Percentiles rank a stretch among this genome's conserved stretches.
phyloP scores from a whole-genome alignment of 2,329 filamentous ascomycete genomes.

The Xylaria sp. region DNA sequence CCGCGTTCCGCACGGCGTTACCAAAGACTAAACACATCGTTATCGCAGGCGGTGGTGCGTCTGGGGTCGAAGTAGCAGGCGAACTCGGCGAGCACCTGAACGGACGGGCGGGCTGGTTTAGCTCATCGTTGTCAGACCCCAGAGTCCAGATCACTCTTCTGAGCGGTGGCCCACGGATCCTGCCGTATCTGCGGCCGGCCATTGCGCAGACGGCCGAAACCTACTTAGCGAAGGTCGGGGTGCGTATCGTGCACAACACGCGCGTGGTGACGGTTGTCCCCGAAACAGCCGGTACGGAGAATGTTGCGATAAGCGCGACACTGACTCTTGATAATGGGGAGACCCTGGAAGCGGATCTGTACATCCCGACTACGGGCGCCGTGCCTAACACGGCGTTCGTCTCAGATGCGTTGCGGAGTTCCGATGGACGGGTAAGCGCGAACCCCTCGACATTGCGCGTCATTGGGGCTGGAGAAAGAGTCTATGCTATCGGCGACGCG shows the following conservation, averaged over 20 bases:
- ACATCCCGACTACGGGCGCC: constrained; percentile 53
- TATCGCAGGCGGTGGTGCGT: constrained; percentile 51
- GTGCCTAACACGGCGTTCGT: constrained; percentile 50
- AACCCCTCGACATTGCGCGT: constrained; percentile 47
- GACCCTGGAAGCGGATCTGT: constrained; percentile 50
- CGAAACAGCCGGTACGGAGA: constrained; percentile 36
- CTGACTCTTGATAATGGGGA: constrained; percentile 49
- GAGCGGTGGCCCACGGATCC: constrained; percentile 45
- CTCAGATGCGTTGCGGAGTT: constrained; percentile 36
- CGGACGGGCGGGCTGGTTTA: constrained; percentile 48
- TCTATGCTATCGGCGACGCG: constrained; percentile 56
- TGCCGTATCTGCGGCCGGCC: constrained; percentile 47
- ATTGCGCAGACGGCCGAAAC: constrained; percentile 49
- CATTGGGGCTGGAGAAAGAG: constrained; percentile 38
- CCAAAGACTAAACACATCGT: constrained; percentile 49
- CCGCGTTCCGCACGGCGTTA: constrained; percentile 47
- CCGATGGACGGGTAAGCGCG: constrained; percentile 47
- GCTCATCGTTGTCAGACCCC: constrained; percentile 39
- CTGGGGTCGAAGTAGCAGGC: constrained; percentile 54
- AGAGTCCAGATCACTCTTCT: constrained; percentile 53
- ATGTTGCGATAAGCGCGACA: constrained; percentile 37
- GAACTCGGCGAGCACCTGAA: constrained; percentile 59
- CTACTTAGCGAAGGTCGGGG: constrained; percentile 51
- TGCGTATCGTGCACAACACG: constrained; percentile 50
- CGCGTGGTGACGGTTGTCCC: constrained; percentile 45